A percentile compares a stretch with the other conserved stretches of the same genome.
Conservation (phyloP, 2,329 filamentous ascomycete genomes). For the Apiospora phragmitis region DNA sequence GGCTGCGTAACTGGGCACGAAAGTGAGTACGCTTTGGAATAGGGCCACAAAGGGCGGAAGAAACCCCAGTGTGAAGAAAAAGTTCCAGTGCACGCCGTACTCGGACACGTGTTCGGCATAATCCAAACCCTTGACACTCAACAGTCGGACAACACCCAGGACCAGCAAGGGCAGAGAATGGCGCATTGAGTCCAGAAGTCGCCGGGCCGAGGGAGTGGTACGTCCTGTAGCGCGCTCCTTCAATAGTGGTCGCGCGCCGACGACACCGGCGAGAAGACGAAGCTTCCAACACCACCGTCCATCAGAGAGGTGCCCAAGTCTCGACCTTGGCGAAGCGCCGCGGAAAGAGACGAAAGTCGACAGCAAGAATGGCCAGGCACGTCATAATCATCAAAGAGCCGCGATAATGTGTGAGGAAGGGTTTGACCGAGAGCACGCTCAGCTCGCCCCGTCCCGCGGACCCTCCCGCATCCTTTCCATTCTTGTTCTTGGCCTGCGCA, state of each 20-base stretch:
- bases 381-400: slow-evolving; percentile 90
- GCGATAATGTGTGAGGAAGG: slow-evolving; percentile 90
- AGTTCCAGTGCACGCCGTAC: slow-evolving; percentile 99
- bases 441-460: slow-evolving; percentile 27
- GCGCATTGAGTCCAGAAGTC: slow-evolving; percentile 68
- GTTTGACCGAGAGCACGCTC: slow-evolving; percentile 73
- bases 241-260: slow-evolving; percentile 80
- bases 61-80: slow-evolving; percentile 93
- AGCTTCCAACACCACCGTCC: slow-evolving; percentile 96
- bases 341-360: slow-evolving; percentile 92
- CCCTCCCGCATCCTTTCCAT: slow-evolving; percentile 10
- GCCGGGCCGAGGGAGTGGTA: slow-evolving; percentile 49
- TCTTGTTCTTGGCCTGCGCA: slow-evolving; percentile 17
- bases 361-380: slow-evolving; percentile 89
- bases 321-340: slow-evolving; percentile 96
- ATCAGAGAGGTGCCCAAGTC: slow-evolving; percentile 99
- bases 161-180: slow-evolving; percentile 82
- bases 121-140: slow-evolving; percentile 90
- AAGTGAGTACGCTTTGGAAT: slow-evolving; percentile 69
- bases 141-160: slow-evolving; percentile 77
- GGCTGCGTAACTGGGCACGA: slow-evolving; percentile 75
- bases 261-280: slow-evolving; percentile 90
- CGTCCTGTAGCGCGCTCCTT: slow-evolving; percentile 62
- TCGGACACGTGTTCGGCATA: slow-evolving; percentile 97
- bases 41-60: slow-evolving; percentile 86